A percentile compares a stretch with the other conserved stretches of the same genome.
Conservation (phyloP, 2,329 filamentous ascomycete genomes). For the Incumbomyces lentus region DNA sequence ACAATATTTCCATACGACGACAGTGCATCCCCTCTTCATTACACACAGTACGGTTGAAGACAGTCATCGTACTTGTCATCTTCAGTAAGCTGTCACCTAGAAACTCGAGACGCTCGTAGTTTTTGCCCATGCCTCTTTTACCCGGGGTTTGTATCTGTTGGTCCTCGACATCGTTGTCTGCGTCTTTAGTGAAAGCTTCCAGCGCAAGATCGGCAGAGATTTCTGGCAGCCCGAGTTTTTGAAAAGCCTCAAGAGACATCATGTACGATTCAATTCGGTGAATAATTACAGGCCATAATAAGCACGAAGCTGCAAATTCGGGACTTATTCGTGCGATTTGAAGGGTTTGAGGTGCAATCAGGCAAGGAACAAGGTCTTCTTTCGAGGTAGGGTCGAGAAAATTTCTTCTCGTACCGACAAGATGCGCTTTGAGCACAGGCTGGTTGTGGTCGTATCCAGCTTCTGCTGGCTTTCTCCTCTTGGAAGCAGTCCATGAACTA, state of each 20-base stretch:
- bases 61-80: conserved; percentile 82
- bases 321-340: conserved; percentile 66
- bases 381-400: conserved; percentile 60
- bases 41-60: conserved; percentile 66
- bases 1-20: conserved; percentile 79
- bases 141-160: conserved; percentile 34
- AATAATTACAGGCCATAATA: conserved; percentile 73
- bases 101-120: conserved; percentile 91
- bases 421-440: conserved; percentile 67
- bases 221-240: conserved; percentile 53
- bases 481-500: conserved; percentile 42
- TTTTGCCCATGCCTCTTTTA: conserved; percentile 77
- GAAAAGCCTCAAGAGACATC: conserved; percentile 66
- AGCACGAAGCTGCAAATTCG: conserved; percentile 59
- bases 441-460: conserved; percentile 54
- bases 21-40: conserved; percentile 82
- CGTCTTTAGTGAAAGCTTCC: conserved; percentile 88
- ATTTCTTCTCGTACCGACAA: conserved; percentile 70
- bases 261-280: conserved; percentile 72
- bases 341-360: conserved; percentile 66
- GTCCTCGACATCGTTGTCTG: conserved; percentile 60
- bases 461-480: conserved; percentile 8
- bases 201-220: conserved; percentile 57
- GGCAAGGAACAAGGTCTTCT: conserved; percentile 42
- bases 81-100: conserved; percentile 91